Conservation (phyloP, 2,329 filamentous ascomycete genomes). For the Hysterium pulicare region DNA sequence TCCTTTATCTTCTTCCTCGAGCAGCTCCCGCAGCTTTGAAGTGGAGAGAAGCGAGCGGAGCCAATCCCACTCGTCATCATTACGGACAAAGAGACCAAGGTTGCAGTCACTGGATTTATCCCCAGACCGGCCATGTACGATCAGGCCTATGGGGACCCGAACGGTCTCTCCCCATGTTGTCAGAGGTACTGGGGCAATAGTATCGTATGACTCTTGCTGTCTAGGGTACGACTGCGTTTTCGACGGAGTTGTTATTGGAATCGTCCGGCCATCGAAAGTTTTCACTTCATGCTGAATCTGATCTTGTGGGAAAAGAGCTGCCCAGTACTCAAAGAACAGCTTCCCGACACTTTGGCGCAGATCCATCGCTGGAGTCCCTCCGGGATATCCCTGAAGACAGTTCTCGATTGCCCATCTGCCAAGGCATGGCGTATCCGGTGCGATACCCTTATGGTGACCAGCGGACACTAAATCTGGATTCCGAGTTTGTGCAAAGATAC, state of each 20-base stretch:
- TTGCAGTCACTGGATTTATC: constrained; percentile 26
- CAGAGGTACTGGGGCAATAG: constrained; percentile 6
- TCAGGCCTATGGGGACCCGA: constrained; percentile 31
- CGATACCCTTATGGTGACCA: neutral
- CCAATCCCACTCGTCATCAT: constrained; percentile 26
- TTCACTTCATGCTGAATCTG: constrained; percentile 12
- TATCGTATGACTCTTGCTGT: neutral
- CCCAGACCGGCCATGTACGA: constrained; percentile 22
- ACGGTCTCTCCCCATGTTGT: constrained; percentile 28
- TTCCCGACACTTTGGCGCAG: neutral
- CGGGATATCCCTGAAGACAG: constrained; percentile 7
- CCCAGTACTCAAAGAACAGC: constrained; percentile 33
- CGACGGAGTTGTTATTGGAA: constrained; percentile 12
- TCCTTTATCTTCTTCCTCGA: constrained; percentile 18
- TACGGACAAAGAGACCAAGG: constrained; percentile 19
- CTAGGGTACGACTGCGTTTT: constrained; percentile 11
- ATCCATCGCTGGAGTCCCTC: constrained; percentile 15
- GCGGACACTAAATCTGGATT: neutral
- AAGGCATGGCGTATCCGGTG: neutral
- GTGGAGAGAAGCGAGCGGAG: constrained; percentile 17
- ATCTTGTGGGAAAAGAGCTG: constrained; percentile 23
- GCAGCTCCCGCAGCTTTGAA: constrained; percentile 16
- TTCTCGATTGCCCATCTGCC: neutral
- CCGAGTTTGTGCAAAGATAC: constrained; percentile 23
- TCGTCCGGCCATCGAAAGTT: neutral